Percentiles rank a stretch among this genome's conserved stretches.
Conservation (phyloP, 495 filamentous ascomycete species). For the Talaromyces wortmannii region DNA sequence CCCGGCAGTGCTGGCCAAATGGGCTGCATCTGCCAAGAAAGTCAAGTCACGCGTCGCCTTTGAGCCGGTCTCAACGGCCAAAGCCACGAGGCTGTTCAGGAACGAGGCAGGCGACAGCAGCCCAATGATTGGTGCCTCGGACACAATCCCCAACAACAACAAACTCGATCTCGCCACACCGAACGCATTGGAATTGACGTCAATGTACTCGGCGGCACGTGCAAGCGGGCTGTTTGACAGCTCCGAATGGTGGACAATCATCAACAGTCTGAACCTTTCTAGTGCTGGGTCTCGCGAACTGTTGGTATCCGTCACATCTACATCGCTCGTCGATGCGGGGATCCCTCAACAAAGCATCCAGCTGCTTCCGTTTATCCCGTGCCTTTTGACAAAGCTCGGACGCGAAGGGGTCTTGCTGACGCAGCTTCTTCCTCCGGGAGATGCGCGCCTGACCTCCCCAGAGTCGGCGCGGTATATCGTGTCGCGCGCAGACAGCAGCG, state of each 20-base stretch:
- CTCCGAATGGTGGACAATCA: conserved; percentile 63
- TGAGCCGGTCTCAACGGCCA: conserved; percentile 84
- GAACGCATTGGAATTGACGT: conserved; percentile 71
- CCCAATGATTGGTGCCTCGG: conserved; percentile 19
- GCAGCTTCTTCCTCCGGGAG: conserved; percentile 55
- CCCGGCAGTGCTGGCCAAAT: conserved; percentile 50
- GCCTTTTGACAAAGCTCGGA: conserved; percentile 79
- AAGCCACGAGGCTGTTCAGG: conserved; percentile 62
- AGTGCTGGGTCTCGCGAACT: conserved; percentile 52
- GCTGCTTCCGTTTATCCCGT: conserved; percentile 83
- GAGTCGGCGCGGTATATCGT: conserved; percentile 63
- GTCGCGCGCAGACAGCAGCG: conserved; percentile 40
- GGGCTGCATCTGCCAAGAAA: conserved; percentile 51
- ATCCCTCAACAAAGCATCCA: conserved; percentile 76
- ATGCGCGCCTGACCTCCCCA: conserved; percentile 53
- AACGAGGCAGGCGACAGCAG: conserved; percentile 13
- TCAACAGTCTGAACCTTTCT: conserved; percentile 65
- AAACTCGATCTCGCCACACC: conserved; percentile 68
- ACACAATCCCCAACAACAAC: conserved; percentile 52
- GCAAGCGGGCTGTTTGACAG: conserved; percentile 58
- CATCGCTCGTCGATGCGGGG: conserved; percentile 65
- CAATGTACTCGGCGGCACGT: conserved; percentile 64
- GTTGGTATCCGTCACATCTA: conserved; percentile 54
- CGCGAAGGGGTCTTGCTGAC: conserved; percentile 72
- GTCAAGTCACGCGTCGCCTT: conserved; percentile 59